A percentile compares a stretch with the other conserved stretches of the same genome.
phyloP scores from a whole-genome alignment of 225 moss, liverwort and hornwort genomes.

The Straminergon stramineum region DNA sequence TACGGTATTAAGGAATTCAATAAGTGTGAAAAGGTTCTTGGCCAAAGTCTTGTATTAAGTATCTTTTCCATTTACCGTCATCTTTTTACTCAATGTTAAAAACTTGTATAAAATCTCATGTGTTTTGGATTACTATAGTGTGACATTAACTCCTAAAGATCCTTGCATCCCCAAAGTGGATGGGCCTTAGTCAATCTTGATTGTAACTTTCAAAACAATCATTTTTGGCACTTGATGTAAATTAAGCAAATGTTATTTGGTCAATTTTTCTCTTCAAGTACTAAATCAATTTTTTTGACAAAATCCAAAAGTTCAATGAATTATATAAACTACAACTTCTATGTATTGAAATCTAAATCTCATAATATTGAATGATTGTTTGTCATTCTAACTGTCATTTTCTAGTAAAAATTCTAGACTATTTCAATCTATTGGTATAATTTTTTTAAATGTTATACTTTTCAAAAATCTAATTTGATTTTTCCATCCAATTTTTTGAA shows the following conservation, averaged over 20 bases:
- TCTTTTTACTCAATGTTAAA: background rate
- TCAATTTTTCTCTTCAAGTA: background rate
- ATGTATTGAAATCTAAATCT: background rate
- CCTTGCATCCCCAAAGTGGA: fast-evolving
- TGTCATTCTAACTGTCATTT: no score
- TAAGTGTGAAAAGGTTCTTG: fast-evolving
- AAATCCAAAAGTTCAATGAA: background rate
- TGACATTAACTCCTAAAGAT: background rate
- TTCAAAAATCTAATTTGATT: no score
- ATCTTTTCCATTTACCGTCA: background rate
- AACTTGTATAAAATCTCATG: background rate
- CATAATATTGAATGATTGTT: background rate
- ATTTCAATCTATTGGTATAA: background rate
- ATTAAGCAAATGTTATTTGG: fast-evolving
- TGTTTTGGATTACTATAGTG: background rate
- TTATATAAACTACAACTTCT: background rate
- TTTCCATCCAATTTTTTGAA: fast-evolving
- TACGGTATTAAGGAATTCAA: no score
- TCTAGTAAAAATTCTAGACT: background rate
- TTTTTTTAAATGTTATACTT: background rate
- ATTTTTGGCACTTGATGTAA: background rate
- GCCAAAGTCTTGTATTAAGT: background rate
- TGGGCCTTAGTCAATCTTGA: background rate
- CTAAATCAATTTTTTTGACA: background rate
- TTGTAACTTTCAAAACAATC: background rate